A percentile compares a stretch with the other conserved stretches of the same genome.
Conservation (phyloP, 1,284 basidiomycete genomes). For the Malassezia obtusa region DNA sequence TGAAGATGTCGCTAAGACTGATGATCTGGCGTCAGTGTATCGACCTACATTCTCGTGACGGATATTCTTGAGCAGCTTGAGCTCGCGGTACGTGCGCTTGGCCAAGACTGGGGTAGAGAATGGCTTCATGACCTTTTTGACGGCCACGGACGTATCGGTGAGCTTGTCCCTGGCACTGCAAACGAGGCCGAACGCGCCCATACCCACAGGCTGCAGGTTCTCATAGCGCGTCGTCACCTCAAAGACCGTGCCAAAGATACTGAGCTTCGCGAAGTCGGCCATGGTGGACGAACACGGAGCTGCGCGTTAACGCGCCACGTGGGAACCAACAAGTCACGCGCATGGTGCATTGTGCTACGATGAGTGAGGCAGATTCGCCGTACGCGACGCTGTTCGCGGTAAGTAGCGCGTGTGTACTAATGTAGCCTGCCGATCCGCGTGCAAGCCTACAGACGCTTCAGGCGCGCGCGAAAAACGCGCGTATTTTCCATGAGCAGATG, state of each 20-base stretch:
- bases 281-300: conserved; percentile 20
- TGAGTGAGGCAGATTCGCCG: neutral
- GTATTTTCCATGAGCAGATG: conserved; percentile 39
- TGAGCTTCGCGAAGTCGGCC: conserved; percentile 81
- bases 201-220: conserved; percentile 98
- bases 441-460: conserved; percentile 15
- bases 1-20: conserved; percentile 96
- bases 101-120: conserved; percentile 94
- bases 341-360: neutral
- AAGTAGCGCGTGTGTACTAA: neutral
- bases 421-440: conserved; percentile 9
- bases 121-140: conserved; percentile 99
- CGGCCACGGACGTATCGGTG: conserved; percentile 83
- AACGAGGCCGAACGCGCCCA: conserved; percentile 60
- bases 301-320: neutral
- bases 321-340: neutral
- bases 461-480: conserved; percentile 32
- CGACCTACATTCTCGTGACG: conserved; percentile 83
- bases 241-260: conserved; percentile 92
- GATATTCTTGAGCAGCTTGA: conserved; percentile 97
- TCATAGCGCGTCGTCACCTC: conserved; percentile 79
- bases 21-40: conserved; percentile 63
- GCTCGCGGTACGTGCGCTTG: conserved; percentile 94
- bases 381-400: conserved; percentile 30
- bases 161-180: conserved; percentile 94